Evolutionary conservation across 768 basidiomycete genomes (phyloP).

Genomic region (Rhodotorula sphaerocarpa): DNA sequence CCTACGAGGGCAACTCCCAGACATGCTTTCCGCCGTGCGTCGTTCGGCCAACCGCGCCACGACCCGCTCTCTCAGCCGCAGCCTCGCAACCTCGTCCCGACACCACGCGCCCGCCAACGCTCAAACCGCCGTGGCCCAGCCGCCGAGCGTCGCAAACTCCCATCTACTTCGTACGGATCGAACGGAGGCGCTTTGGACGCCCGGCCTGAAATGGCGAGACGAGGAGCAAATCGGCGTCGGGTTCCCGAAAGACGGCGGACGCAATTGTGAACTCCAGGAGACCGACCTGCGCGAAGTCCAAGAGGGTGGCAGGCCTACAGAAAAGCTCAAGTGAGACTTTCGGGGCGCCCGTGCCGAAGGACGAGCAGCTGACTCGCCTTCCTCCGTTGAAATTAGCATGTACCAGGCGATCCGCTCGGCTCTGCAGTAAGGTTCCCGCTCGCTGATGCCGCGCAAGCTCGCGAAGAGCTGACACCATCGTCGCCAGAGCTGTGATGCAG

Average conservation of each 20-base stretch:
- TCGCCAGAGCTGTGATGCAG: conserved; percentile 60
- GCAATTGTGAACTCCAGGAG: conserved; percentile 27
- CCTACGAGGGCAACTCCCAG: background rate
- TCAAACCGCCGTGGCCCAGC: background rate
- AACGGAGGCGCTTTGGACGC: conserved; percentile 62
- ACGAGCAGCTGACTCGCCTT: too few relatives aligned
- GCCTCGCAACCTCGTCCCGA: background rate
- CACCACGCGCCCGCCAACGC: conserved; percentile 12
- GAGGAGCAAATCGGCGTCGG: conserved; percentile 45
- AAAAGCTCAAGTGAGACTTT: conserved; percentile 67
- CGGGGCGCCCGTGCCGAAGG: too few relatives aligned
- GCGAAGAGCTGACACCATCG: background rate
- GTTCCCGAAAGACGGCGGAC: background rate
- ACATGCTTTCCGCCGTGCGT: background rate
- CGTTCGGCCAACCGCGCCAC: background rate
- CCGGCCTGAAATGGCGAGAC: conserved; percentile 64
- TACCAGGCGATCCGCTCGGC: conserved; percentile 90
- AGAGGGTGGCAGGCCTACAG: conserved; percentile 66
- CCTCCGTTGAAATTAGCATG: too few relatives aligned
- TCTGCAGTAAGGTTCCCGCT: too few relatives aligned
- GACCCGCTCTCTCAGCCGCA: background rate
- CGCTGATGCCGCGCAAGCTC: conserved; percentile 18
- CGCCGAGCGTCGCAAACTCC: conserved; percentile 55
- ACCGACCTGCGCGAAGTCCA: conserved; percentile 49
- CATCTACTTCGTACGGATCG: conserved; percentile 58